Evolutionary conservation across 352 stramenopile species (phyloP).

Genomic region (Blastocystis sp.): DNA sequence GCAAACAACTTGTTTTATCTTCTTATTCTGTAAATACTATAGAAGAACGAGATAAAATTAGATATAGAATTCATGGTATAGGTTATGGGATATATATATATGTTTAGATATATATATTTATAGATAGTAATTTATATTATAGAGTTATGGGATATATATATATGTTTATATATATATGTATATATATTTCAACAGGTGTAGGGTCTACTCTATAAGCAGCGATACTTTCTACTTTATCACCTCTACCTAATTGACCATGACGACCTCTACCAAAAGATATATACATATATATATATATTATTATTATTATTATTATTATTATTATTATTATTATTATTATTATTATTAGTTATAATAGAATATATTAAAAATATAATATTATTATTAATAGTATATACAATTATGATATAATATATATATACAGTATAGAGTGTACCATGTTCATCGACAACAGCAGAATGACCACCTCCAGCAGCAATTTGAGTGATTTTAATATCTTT

Average conservation of each 20-base stretch:
- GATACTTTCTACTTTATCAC: slow-evolving; percentile 30
- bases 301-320: neutral
- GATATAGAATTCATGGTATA: too few relatives aligned
- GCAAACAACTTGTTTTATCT: slow-evolving; percentile 39
- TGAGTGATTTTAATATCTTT: neutral
- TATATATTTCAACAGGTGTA: slow-evolving; percentile 15
- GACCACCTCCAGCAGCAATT: slow-evolving; percentile 7
- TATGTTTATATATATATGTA: too few relatives aligned
- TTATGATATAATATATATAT: too few relatives aligned
- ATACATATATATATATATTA: neutral
- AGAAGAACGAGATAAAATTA: slow-evolving; percentile 8
- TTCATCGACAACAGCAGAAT: slow-evolving; percentile 17
- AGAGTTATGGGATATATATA: too few relatives aligned
- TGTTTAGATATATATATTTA: too few relatives aligned
- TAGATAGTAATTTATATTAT: too few relatives aligned
- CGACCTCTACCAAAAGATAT: slow-evolving; percentile 10
- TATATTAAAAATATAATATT: too few relatives aligned
- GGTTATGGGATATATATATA: too few relatives aligned
- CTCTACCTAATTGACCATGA: slow-evolving; percentile 16
- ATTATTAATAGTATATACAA: too few relatives aligned
- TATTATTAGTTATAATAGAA: too few relatives aligned
- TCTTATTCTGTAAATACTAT: slow-evolving; percentile 27
- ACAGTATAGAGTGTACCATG: too few relatives aligned
- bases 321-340: too few relatives aligned
- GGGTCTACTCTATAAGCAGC: slow-evolving; percentile 15